Conservation (phyloP, 2,329 filamentous ascomycete genomes). For the Magnaporthales sp. region DNA sequence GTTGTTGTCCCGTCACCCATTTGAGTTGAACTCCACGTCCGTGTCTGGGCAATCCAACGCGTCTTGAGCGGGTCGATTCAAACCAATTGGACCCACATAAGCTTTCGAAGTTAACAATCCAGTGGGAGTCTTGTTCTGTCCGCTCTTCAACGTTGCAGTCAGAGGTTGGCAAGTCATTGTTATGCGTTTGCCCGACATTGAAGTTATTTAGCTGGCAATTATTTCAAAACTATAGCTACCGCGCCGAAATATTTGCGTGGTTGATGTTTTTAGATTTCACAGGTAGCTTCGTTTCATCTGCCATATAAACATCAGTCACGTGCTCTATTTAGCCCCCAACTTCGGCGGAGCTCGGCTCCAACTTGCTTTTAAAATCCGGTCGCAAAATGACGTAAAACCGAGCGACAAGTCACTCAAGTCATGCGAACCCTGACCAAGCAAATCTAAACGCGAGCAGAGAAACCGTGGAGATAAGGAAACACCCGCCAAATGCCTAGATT, state of each 20-base stretch:
- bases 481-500: background rate
- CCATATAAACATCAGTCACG: too few relatives aligned
- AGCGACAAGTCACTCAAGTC: background rate
- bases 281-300: too few relatives aligned
- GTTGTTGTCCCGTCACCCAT: background rate
- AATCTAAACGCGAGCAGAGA: background rate
- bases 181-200: background rate
- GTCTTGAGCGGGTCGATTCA: background rate
- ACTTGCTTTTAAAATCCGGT: background rate
- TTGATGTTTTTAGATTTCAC: too few relatives aligned
- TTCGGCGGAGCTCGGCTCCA: background rate
- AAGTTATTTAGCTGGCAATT: background rate
- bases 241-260: too few relatives aligned
- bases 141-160: background rate
- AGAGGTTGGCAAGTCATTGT: background rate
- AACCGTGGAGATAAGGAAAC: background rate
- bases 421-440: background rate
- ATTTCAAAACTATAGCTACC: too few relatives aligned
- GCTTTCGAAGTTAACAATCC: background rate
- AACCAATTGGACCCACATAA: background rate
- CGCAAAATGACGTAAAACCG: conserved; percentile 1
- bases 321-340: background rate
- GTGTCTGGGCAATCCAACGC: background rate
- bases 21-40: background rate
- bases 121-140: background rate